These are phyloP conservation scores for Cicer arietinum DNA, from an alignment of 306 rosid genomes.

Conservation along the genomic window DNA sequence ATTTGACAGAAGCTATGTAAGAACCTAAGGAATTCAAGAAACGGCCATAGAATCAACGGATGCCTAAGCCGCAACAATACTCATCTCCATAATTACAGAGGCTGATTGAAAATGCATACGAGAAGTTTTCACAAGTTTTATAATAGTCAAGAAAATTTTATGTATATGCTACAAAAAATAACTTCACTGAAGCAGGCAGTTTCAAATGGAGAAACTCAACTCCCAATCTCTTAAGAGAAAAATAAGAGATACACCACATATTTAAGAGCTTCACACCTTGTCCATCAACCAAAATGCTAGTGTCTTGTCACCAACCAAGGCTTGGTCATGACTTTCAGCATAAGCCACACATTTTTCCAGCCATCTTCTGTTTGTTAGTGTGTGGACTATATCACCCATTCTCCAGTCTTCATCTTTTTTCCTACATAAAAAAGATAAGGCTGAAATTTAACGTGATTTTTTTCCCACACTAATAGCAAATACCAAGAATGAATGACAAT, in stretches of 20 bases:
- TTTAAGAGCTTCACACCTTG: constrained; percentile 65
- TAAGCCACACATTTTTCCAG: constrained; percentile 85
- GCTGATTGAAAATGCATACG: constrained; percentile 36
- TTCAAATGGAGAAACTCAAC: constrained; percentile 35
- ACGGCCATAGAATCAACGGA: neutral
- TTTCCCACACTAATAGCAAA: constrained; percentile 27
- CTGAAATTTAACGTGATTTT: constrained; percentile 20
- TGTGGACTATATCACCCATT: constrained; percentile 82
- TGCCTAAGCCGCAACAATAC: constrained; percentile 31
- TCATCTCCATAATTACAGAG: constrained; percentile 31
- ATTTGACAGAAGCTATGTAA: constrained; percentile 28
- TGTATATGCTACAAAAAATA: constrained; percentile 30
- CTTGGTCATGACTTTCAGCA: constrained; percentile 99
- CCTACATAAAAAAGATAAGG: constrained; percentile 49
- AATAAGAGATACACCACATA: constrained; percentile 23
- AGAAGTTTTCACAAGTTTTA: constrained; percentile 34
- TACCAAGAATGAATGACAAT: constrained; percentile 28
- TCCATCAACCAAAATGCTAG: constrained; percentile 99
- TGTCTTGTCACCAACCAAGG: constrained; percentile 99
- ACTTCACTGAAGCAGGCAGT: constrained; percentile 29
- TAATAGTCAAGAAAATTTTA: constrained; percentile 31
- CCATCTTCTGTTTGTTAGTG: constrained; percentile 96
- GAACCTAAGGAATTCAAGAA: constrained; percentile 36
- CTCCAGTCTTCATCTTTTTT: constrained; percentile 80
- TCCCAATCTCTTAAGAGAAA: constrained; percentile 2